Evolutionary conservation across 2,329 filamentous ascomycete species (phyloP).

Genomic region (Sporothrix brunneoviolacea): DNA sequence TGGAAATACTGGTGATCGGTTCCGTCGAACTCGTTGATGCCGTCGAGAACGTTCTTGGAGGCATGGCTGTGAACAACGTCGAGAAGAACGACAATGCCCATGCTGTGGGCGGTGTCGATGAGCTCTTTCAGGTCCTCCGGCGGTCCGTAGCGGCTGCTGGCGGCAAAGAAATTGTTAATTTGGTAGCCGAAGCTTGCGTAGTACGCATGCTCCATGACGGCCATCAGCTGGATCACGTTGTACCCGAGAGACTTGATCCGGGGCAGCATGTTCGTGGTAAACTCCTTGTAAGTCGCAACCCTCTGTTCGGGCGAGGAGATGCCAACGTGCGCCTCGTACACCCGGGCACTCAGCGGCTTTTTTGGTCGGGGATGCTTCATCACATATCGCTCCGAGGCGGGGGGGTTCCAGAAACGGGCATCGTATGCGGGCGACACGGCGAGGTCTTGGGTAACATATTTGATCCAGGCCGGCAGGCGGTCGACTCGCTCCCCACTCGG

Average conservation of each 20-base stretch:
- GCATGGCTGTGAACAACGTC: conserved; percentile 98
- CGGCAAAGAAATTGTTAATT: conserved; percentile 97
- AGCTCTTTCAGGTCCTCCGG: conserved; percentile 96
- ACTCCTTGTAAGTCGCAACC: conserved; percentile 95
- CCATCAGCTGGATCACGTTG: conserved; percentile 98
- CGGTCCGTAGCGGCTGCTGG: conserved; percentile 87
- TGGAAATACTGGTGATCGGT: conserved; percentile 97
- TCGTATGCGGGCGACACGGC: conserved; percentile 87
- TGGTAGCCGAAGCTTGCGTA: conserved; percentile 99
- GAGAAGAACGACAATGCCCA: conserved; percentile 85
- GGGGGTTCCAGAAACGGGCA: conserved; percentile 95
- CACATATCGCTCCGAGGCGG: conserved; percentile 63
- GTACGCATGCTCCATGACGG: conserved; percentile 98
- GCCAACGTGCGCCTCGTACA: conserved; percentile 98
- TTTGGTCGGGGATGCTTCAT: conserved; percentile 79
- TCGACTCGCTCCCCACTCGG: conserved; percentile 77
- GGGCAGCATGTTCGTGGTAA: conserved; percentile 85
- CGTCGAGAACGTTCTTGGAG: conserved; percentile 94
- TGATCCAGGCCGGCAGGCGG: conserved; percentile 93
- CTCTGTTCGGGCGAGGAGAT: conserved; percentile 87
- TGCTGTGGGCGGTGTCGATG: conserved; percentile 84
- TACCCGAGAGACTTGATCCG: conserved; percentile 87
- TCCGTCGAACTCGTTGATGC: conserved; percentile 91
- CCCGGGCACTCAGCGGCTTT: conserved; percentile 78
- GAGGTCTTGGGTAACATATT: conserved; percentile 90